Conservation (phyloP, 108 stramenopile genomes). For the Nitzschia sp. region DNA sequence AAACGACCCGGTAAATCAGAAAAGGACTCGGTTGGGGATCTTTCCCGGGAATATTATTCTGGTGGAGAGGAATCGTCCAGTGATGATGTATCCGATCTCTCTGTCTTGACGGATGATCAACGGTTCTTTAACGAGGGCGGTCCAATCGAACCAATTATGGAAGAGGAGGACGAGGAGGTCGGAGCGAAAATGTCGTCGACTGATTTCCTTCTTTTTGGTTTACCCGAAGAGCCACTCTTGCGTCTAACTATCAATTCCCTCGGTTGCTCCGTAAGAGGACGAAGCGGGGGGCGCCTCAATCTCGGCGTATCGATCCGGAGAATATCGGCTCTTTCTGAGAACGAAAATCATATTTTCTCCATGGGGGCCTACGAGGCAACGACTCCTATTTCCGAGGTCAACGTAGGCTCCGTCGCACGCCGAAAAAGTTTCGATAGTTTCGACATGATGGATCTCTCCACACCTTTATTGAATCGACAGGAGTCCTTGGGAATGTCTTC, state of each 20-base stretch:
- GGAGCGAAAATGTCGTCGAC: slow-evolving; percentile 34
- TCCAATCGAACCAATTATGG: neutral
- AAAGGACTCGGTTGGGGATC: neutral
- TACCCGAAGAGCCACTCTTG: slow-evolving; percentile 34
- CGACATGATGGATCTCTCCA: neutral
- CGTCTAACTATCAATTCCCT: slow-evolving; percentile 29
- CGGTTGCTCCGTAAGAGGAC: slow-evolving; percentile 8
- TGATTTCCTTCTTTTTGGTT: slow-evolving; percentile 48
- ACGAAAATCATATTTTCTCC: slow-evolving; percentile 12
- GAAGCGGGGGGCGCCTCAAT: slow-evolving; percentile 27
- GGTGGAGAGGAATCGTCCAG: slow-evolving; percentile 20
- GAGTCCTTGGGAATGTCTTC: neutral
- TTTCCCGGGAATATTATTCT: slow-evolving; percentile 1
- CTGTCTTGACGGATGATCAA: slow-evolving; percentile 46
- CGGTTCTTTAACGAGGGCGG: slow-evolving; percentile 16
- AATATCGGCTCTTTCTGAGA: slow-evolving; percentile 15
- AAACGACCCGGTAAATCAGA: neutral
- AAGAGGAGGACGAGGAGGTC: slow-evolving; percentile 21
- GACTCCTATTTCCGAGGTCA: slow-evolving; percentile 23
- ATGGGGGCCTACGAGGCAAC: slow-evolving; percentile 16
- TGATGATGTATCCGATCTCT: slow-evolving; percentile 39
- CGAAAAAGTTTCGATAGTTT: slow-evolving; percentile 10
- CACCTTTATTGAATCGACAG: neutral
- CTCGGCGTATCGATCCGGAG: slow-evolving; percentile 16
- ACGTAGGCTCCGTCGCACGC: slow-evolving; percentile 2